These are phyloP conservation scores for Teratosphaeria epicoccoides DNA, from an alignment of 2,329 filamentous ascomycete species.

Conservation along the genomic window DNA sequence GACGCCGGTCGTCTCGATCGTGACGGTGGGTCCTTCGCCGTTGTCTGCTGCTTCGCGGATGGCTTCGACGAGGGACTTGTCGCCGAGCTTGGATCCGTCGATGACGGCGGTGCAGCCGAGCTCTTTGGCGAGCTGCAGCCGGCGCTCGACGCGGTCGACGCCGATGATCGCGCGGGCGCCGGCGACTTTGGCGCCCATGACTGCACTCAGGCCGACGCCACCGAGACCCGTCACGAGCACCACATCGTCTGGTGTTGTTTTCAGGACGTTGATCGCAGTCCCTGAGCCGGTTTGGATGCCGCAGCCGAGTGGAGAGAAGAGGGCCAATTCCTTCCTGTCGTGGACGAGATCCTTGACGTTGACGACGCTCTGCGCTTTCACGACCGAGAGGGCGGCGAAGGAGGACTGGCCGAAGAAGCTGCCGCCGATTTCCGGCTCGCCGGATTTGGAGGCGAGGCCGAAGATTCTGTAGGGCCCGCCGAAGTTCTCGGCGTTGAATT, in stretches of 20 bases:
- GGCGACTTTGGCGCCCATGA: slow-evolving; percentile 40
- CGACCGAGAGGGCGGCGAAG: slow-evolving; percentile 32
- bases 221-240: slow-evolving; percentile 37
- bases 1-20: slow-evolving; percentile 42
- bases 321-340: slow-evolving; percentile 31
- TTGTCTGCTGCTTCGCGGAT: slow-evolving; percentile 26
- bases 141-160: slow-evolving; percentile 29
- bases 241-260: slow-evolving; percentile 27
- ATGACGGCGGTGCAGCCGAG: slow-evolving; percentile 33
- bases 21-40: slow-evolving; percentile 34
- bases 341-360: slow-evolving; percentile 32
- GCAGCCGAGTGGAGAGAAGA: slow-evolving; percentile 38
- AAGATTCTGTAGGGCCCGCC: slow-evolving; percentile 22
- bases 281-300: slow-evolving; percentile 38
- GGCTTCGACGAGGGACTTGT: slow-evolving; percentile 25
- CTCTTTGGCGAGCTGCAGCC: slow-evolving; percentile 30
- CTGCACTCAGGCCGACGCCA: slow-evolving; percentile 37
- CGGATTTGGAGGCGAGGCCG: slow-evolving; percentile 10
- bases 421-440: slow-evolving; percentile 26
- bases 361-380: slow-evolving; percentile 30
- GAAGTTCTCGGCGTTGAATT: slow-evolving; percentile 40
- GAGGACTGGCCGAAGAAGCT: slow-evolving; percentile 42
- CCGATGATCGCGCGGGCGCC: slow-evolving; percentile 32
- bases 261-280: slow-evolving; percentile 31
- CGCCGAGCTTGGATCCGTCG: slow-evolving; percentile 26